These are phyloP conservation scores for Rhodosporidiobolus odoratus DNA, from an alignment of 768 basidiomycete genomes.

Conservation along the genomic window DNA sequence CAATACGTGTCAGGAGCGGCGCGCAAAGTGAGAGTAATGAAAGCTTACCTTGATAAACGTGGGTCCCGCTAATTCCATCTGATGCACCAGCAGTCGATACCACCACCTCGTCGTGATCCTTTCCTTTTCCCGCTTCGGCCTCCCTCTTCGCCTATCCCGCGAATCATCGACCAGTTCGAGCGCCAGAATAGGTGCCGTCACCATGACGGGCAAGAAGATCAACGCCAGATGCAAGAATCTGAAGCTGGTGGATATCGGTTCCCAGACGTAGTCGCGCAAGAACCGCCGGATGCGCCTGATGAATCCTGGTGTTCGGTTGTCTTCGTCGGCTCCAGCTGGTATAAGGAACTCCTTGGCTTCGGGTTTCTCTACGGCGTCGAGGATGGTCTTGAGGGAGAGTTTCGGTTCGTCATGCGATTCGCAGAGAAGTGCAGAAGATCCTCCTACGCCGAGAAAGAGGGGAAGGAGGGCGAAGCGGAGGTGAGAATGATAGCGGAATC, in stretches of 20 bases:
- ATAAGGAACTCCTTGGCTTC: constrained; percentile 33
- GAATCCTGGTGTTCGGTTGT: not conserved
- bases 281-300: not conserved
- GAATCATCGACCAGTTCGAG: constrained; percentile 47
- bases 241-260: constrained; percentile 73
- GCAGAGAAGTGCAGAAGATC: constrained; percentile 14
- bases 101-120: constrained; percentile 67
- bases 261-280: constrained; percentile 57
- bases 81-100: constrained; percentile 79
- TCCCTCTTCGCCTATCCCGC: constrained; percentile 45
- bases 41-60: constrained; percentile 83
- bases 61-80: constrained; percentile 92
- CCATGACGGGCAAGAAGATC: constrained; percentile 80
- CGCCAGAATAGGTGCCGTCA: constrained; percentile 76
- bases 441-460: constrained; percentile 12
- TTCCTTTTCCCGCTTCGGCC: constrained; percentile 47
- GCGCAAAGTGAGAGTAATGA: constrained; percentile 17
- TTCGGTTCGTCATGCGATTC: not conserved
- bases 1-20: no score
- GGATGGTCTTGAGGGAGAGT: constrained; percentile 29
- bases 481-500: not conserved
- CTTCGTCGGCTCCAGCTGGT: not conserved
- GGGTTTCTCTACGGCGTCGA: constrained; percentile 26
- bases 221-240: constrained; percentile 76
- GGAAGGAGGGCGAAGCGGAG: constrained; percentile 17